Base-by-base conservation (phyloP, 2,329 filamentous ascomycete species). In the Huntiella omanensis region DNA sequence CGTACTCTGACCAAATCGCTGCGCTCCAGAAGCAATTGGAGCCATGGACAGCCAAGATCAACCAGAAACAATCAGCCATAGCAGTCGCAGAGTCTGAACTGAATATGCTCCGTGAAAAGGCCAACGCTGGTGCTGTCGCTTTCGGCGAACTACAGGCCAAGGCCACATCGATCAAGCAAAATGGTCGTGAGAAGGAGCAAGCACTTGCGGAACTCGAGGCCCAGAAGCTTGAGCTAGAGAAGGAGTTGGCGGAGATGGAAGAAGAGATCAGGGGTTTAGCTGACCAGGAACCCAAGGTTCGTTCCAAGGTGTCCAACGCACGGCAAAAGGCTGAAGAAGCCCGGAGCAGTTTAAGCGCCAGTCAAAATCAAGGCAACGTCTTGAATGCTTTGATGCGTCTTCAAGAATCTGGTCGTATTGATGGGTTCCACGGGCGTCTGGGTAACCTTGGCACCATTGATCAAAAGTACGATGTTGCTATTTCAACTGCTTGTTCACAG, bases 291-390 rank as follows among this genome's bases (percentile, higher is more conserved):
- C 84, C 87, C 10, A 77, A 83, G 52, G 67, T 93, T 50, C 80
- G 85, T 35, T 71, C 80, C 17, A 85, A 88, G 61, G 75, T 98
- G 33, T 96, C 91, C 4, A 83, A 80, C 49, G 83, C 85, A 7
- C 75, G 91, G 40, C 87, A 95, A 59, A 96, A 93, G 64, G 91
- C 91, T 4, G 91, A 98, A 52, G 92, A 98, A 62, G 91, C 91
- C 15, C 79, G 85, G 51, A 87, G 86, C 3, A 95, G 82, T 59
- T 70, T 98, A 41, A 82, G 86, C 2, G 85, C 80, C 52, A 93
- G 81, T 0, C 88, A 96, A 58, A 93, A 85, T 10, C 83, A 93
- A 53, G 85, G 91, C 52, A 93, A 91, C 52, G 91, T 98, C 3
- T 70, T 96, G 47, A 80, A 83, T 33, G 88, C 87, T 0, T 65